phyloP scores from a whole-genome alignment of 2,329 filamentous ascomycete genomes.

The Trichoderma arundinaceum region DNA sequence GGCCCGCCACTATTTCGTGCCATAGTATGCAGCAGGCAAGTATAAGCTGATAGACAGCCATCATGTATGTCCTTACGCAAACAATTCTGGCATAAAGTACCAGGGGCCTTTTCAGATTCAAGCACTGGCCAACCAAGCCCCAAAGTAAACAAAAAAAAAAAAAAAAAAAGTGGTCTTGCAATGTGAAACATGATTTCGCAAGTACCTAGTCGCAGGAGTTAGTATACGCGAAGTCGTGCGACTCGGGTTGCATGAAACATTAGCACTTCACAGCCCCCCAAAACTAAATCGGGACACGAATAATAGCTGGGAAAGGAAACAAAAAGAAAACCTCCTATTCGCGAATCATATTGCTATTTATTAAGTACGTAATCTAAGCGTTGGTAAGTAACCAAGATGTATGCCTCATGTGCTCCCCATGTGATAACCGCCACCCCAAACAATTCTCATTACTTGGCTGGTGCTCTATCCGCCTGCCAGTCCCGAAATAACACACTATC shows the following conservation, averaged over 20 bases:
- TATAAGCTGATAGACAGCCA: not conserved
- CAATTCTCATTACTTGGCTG: conserved; percentile 24
- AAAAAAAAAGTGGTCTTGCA: not conserved
- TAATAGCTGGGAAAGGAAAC: not conserved
- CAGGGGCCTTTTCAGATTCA: no score
- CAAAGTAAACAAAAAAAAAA: no score
- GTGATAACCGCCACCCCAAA: conserved; percentile 23
- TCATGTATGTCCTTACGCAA: no score
- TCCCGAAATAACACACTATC: conserved; percentile 16
- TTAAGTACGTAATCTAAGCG: conserved; percentile 28
- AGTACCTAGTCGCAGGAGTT: not conserved
- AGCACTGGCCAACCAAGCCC: no score
- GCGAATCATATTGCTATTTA: conserved; percentile 28
- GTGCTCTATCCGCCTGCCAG: conserved; percentile 19
- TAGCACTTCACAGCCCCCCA: not conserved
- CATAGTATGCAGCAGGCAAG: not conserved
- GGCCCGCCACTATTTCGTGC: not conserved
- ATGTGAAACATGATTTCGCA: not conserved
- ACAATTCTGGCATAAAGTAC: no score
- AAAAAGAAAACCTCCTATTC: not conserved
- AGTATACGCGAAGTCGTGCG: not conserved
- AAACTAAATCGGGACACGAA: not conserved
- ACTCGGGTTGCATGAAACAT: not conserved
- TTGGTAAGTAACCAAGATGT: conserved; percentile 30
- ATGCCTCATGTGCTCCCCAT: conserved; percentile 28